These are phyloP conservation scores for Tylopilus vinaceipallidus DNA, from an alignment of 768 basidiomycete genomes.

Conservation along the genomic window DNA sequence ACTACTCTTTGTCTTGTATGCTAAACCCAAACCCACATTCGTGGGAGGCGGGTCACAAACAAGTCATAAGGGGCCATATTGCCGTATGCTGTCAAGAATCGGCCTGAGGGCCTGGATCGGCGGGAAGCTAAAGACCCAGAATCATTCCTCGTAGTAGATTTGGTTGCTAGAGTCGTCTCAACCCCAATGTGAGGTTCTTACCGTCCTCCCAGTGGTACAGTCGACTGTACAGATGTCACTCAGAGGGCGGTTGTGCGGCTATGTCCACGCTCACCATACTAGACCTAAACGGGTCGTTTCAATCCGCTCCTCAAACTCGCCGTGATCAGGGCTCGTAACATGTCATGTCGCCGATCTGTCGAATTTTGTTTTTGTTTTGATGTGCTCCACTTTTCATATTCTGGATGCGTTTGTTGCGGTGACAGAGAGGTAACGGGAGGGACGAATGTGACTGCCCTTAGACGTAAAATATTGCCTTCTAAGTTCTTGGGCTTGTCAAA, in stretches of 20 bases:
- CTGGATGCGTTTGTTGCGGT: slow-evolving; percentile 39
- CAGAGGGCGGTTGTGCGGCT: slow-evolving; percentile 55
- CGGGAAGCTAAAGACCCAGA: no score
- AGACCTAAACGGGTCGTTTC: slow-evolving; percentile 80
- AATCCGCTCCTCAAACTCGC: slow-evolving; percentile 82
- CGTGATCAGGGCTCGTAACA: slow-evolving; percentile 97
- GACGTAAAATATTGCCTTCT: slow-evolving; percentile 94
- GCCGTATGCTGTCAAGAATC: no score
- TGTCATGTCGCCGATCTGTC: slow-evolving; percentile 83
- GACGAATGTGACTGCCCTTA: slow-evolving; percentile 88
- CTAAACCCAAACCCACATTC: no score
- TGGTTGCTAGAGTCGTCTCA: no score
- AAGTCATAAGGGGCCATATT: no score
- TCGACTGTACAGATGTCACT: neutral
- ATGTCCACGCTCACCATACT: slow-evolving; percentile 89
- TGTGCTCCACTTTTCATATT: slow-evolving; percentile 94
- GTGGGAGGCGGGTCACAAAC: no score
- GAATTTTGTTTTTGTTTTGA: slow-evolving; percentile 73
- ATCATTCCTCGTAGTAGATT: no score
- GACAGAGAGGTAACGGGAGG: neutral
- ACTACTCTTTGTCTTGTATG: no score
- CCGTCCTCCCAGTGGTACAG: no score
- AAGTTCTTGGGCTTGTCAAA: slow-evolving; percentile 87
- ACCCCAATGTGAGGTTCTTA: no score
- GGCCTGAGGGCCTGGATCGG: no score